These are phyloP conservation scores for Epichloe amarillans DNA, from an alignment of 2,329 filamentous ascomycete genomes.

Conservation along the genomic window DNA sequence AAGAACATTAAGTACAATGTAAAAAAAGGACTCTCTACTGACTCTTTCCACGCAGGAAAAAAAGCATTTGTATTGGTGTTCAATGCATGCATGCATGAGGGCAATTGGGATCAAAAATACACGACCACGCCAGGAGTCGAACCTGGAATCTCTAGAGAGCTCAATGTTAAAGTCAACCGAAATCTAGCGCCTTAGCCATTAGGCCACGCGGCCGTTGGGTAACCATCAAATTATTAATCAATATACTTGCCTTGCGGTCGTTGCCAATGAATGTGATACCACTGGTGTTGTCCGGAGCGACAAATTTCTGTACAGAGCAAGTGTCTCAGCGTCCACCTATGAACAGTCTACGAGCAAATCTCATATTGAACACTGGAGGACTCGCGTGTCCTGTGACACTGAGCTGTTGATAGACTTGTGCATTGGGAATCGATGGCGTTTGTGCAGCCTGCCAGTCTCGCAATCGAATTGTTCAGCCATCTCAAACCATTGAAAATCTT, in stretches of 20 bases:
- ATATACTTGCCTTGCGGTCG: fast-evolving
- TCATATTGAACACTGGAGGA: too few relatives aligned
- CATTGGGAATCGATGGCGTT: too few relatives aligned
- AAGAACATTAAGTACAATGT: too few relatives aligned
- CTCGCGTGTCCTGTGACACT: too few relatives aligned
- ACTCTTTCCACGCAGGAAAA: neutral
- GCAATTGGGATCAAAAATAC: neutral
- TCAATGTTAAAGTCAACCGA: constrained; percentile 16
- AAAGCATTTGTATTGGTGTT: too few relatives aligned
- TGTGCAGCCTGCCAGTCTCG: too few relatives aligned
- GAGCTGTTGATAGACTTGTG: too few relatives aligned
- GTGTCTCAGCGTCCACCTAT: too few relatives aligned
- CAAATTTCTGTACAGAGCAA: too few relatives aligned
- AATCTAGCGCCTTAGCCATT: constrained; percentile 32
- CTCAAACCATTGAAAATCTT: neutral
- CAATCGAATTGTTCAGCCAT: neutral
- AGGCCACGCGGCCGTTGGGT: constrained; percentile 31
- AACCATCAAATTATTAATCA: neutral
- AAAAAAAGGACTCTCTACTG: neutral
- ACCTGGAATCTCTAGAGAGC: constrained; percentile 29
- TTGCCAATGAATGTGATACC: neutral
- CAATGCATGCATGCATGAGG: too few relatives aligned
- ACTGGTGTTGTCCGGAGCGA: too few relatives aligned
- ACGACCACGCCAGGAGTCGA: constrained; percentile 31
- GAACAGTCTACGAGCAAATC: too few relatives aligned